Evolutionary conservation across 2,329 filamentous ascomycete genomes (phyloP).

Genomic region (Aureobasidium sp.): DNA sequence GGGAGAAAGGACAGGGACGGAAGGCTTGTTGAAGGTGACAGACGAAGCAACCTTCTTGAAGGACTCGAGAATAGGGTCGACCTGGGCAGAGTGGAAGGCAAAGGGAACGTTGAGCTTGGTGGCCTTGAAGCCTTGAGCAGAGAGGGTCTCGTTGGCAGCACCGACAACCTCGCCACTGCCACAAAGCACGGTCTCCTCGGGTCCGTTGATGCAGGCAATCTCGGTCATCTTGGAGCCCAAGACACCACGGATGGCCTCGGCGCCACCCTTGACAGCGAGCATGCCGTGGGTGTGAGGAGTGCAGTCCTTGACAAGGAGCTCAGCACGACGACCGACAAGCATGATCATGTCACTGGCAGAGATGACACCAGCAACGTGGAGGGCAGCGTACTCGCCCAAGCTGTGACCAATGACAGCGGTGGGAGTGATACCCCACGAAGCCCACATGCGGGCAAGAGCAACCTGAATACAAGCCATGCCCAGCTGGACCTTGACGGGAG

Average conservation of each 20-base stretch:
- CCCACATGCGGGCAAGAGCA: constrained; percentile 47
- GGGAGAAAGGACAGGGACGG: constrained; percentile 60
- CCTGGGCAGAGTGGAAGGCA: constrained; percentile 60
- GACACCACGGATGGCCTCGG: constrained; percentile 47
- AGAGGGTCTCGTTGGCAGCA: constrained; percentile 44
- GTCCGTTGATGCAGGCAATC: constrained; percentile 69
- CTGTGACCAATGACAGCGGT: constrained; percentile 51
- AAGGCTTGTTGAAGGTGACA: constrained; percentile 52
- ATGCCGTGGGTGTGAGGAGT: constrained; percentile 60
- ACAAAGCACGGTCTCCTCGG: constrained; percentile 67
- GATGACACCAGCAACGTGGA: constrained; percentile 63
- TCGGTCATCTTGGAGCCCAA: constrained; percentile 45
- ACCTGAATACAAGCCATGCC: constrained; percentile 49
- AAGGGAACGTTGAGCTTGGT: constrained; percentile 59
- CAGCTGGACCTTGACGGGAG: constrained; percentile 47
- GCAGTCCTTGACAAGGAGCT: constrained; percentile 59
- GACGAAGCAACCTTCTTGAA: constrained; percentile 50
- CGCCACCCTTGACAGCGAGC: constrained; percentile 51
- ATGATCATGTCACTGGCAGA: constrained; percentile 65
- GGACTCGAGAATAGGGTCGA: constrained; percentile 55
- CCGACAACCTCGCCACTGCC: constrained; percentile 55
- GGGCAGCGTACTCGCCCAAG: constrained; percentile 66
- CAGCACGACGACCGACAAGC: constrained; percentile 62
- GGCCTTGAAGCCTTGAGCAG: constrained; percentile 50
- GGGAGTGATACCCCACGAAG: constrained; percentile 48